Base-by-base conservation (phyloP, 2,329 filamentous ascomycete species). In the Coniochaeta sp. region DNA sequence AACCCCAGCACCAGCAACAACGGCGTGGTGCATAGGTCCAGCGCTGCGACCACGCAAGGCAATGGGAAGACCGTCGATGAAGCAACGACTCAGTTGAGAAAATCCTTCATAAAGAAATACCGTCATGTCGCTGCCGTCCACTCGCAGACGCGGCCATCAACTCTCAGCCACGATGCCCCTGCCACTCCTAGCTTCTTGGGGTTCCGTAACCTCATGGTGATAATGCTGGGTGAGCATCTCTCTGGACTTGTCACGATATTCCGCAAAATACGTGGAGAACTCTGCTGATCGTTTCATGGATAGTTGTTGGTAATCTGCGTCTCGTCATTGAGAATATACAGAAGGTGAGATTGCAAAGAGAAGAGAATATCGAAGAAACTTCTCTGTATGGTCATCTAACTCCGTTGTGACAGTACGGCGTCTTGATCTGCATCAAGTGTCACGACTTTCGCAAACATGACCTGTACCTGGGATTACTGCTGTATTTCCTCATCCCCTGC, bases 301-400 rank as follows among this genome's bases (percentile, higher is more conserved):
- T 16, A 52, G 91, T 98, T 69, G 91, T 93, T 57, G 95, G 93
- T 68, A 99, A 99, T 72, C 76, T 99, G 58, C 88, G 95, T 64
- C 81, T 99, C 69, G 91, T 98, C 78, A 92, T 99, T 70, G 95
- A 98, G 75, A 99, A 99, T 71, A 91, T 93, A 66, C 90, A 93
- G 79, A 97, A 97, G 82, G 90, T 91, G 44, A 24, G 40, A 40
- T 40, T n/a, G 10, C 3, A 36, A 36, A 59, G 17, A 44, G 12
- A 47, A 17, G 16, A 42, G n/a, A 42, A 17, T 17, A 19, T 14
- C 17, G 38, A 42, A 19, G 12, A 34, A 34, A 6, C 32, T 34
- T 34, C 6, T 34, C 6, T 34, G 32, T 34, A 34, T 12, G 16
- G 16, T 9, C 3, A 47, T 24, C 42, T 47, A 47, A 24, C 16